Conservation (phyloP, 2,329 filamentous ascomycete species). For the Epichloe brachyelytri region DNA sequence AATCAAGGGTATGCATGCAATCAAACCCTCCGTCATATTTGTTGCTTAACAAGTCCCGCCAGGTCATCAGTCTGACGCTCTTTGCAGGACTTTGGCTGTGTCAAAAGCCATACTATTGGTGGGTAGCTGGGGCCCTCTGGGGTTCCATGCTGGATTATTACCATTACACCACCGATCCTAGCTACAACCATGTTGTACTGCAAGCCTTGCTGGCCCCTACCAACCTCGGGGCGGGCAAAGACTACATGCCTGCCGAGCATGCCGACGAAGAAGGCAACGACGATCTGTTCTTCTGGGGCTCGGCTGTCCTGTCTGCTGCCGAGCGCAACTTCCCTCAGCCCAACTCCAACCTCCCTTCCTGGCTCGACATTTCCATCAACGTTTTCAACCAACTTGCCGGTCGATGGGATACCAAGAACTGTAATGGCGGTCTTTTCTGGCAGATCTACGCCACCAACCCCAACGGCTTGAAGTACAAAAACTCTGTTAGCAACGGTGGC, state of each 20-base stretch:
- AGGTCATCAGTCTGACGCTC: neutral
- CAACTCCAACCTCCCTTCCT: constrained; percentile 41
- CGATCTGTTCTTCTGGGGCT: constrained; percentile 63
- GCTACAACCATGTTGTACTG: constrained; percentile 46
- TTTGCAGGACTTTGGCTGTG: constrained; percentile 41
- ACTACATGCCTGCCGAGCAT: constrained; percentile 48
- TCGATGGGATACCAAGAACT: constrained; percentile 57
- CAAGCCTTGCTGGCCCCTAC: constrained; percentile 43
- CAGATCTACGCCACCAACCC: constrained; percentile 66
- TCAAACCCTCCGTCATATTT: neutral
- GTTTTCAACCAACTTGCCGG: constrained; percentile 58
- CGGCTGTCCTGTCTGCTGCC: constrained; percentile 53
- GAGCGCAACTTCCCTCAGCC: constrained; percentile 56
- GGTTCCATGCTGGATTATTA: constrained; percentile 60
- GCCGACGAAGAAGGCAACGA: constrained; percentile 56
- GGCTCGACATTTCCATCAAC: constrained; percentile 54
- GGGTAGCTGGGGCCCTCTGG: constrained; percentile 52
- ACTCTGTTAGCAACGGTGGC: constrained; percentile 68
- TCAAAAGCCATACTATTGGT: constrained; percentile 60
- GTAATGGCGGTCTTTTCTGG: constrained; percentile 64
- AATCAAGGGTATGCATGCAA: constrained; percentile 24
- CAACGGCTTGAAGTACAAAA: constrained; percentile 72
- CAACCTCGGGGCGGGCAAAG: constrained; percentile 41
- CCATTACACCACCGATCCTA: constrained; percentile 48
- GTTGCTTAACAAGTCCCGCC: no score